Evolutionary conservation across 108 stramenopile genomes (phyloP).

Genomic region (Pseudonitzschia pungens): DNA sequence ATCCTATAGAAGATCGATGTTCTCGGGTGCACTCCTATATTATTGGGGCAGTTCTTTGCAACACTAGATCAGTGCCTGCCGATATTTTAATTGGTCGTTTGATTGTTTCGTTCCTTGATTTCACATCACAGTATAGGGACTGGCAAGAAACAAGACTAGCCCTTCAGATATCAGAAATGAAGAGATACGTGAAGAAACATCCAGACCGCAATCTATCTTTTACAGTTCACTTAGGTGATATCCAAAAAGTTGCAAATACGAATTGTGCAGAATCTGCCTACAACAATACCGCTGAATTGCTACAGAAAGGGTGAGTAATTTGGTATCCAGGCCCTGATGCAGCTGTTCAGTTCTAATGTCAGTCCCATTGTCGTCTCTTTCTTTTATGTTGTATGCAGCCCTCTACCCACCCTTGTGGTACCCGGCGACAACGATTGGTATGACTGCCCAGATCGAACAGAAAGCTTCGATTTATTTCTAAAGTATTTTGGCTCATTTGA

Average conservation of each 20-base stretch:
- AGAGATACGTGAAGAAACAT: constrained; percentile 8
- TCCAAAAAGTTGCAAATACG: constrained; percentile 19
- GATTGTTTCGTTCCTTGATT: not conserved
- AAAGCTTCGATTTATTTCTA: constrained; percentile 11
- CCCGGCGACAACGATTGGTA: constrained; percentile 39
- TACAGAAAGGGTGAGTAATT: constrained; percentile 15
- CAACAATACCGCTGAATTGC: not conserved
- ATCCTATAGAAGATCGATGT: not conserved
- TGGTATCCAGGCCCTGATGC: not conserved
- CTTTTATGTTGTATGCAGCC: not conserved
- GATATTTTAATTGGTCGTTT: not conserved
- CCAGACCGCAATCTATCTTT: constrained; percentile 9
- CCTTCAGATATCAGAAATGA: constrained; percentile 23
- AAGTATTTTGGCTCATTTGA: constrained; percentile 31
- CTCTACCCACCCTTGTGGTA: constrained; percentile 29
- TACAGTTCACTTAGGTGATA: constrained; percentile 37
- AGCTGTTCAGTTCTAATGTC: not conserved
- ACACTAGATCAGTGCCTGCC: no score
- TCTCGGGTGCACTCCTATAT: not conserved
- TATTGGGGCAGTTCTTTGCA: not conserved
- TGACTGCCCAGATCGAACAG: constrained; percentile 26
- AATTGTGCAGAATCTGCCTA: constrained; percentile 26
- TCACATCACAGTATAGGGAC: not conserved
- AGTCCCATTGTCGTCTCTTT: not conserved
- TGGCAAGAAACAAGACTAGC: constrained; percentile 19